Evolutionary conservation across 306 rosid genomes (phyloP).

Genomic region (Dalbergia cultrata): DNA sequence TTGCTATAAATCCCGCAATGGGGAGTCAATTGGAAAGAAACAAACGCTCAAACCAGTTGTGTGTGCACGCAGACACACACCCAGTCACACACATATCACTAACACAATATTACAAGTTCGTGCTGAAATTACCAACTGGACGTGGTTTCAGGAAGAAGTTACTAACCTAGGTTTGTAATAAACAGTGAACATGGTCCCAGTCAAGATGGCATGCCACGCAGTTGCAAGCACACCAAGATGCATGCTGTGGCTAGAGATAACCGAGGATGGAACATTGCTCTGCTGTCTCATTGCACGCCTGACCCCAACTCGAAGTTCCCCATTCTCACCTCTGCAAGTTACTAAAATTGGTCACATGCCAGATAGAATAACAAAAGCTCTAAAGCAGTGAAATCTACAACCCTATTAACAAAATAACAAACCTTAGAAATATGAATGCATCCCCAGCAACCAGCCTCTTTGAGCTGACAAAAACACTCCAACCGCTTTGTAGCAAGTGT

Average conservation of each 20-base stretch:
- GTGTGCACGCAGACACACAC: not conserved
- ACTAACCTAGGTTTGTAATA: conserved; percentile 94
- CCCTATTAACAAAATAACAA: not conserved
- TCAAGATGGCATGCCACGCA: conserved; percentile 91
- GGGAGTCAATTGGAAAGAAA: not conserved
- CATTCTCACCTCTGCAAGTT: conserved; percentile 89
- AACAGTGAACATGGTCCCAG: conserved; percentile 93
- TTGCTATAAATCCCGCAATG: conserved; percentile 12
- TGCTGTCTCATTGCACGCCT: conserved; percentile 99
- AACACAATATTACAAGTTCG: not conserved
- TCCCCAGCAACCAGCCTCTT: conserved; percentile 99
- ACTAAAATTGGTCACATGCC: conserved; percentile 20
- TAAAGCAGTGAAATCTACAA: not conserved
- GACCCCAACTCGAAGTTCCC: conserved; percentile 96
- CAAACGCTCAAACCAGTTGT: not conserved
- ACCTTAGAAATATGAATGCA: conserved; percentile 96
- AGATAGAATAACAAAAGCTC: conserved; percentile 26
- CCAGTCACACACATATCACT: not conserved
- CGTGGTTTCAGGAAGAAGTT: not conserved
- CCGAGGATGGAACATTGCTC: conserved; percentile 89
- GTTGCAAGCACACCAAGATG: conserved; percentile 99
- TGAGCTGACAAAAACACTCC: conserved; percentile 98
- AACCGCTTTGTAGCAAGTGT: conserved; percentile 94
- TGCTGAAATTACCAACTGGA: not conserved
- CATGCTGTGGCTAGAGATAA: conserved; percentile 98